phyloP scores from a whole-genome alignment of 257 asterid species.

The Lithospermum erythrorhizon region DNA sequence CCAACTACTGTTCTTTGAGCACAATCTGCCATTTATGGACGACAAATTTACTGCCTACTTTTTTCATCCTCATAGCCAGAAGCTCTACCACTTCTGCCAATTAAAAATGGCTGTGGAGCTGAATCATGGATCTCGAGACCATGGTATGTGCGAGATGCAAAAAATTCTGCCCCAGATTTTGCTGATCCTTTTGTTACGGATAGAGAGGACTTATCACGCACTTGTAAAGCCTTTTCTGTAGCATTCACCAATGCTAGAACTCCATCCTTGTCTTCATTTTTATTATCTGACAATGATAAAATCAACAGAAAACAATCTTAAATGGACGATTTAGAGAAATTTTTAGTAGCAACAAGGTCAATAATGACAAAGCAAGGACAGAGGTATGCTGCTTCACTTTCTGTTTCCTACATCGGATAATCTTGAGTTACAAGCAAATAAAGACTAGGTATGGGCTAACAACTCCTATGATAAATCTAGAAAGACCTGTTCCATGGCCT shows the following conservation, averaged over 20 bases:
- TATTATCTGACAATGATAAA: constrained; percentile 23
- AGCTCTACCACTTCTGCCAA: constrained; percentile 82
- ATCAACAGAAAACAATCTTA: neutral
- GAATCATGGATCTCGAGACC: constrained; percentile 58
- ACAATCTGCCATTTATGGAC: no score
- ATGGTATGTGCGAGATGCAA: constrained; percentile 65
- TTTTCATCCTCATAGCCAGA: constrained; percentile 61
- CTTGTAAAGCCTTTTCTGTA: constrained; percentile 70
- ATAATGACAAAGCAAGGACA: no score
- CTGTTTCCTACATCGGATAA: no score
- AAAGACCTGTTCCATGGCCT: no score
- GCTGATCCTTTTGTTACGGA: constrained; percentile 30
- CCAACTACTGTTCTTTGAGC: no score
- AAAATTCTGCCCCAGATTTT: constrained; percentile 76
- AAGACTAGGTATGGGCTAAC: no score
- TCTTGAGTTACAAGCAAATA: no score
- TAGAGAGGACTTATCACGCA: constrained; percentile 36
- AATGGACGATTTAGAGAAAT: no score
- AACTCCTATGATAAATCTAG: no score
- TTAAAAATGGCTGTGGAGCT: constrained; percentile 36
- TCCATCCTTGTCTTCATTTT: constrained; percentile 44
- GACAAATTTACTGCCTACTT: neutral
- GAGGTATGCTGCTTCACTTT: no score
- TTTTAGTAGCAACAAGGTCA: no score
- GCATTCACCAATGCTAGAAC: constrained; percentile 51